A percentile compares a stretch with the other conserved stretches of the same genome.
phyloP scores from a whole-genome alignment of 2,329 filamentous ascomycete genomes.

The Penicillium sclerotigenum region DNA sequence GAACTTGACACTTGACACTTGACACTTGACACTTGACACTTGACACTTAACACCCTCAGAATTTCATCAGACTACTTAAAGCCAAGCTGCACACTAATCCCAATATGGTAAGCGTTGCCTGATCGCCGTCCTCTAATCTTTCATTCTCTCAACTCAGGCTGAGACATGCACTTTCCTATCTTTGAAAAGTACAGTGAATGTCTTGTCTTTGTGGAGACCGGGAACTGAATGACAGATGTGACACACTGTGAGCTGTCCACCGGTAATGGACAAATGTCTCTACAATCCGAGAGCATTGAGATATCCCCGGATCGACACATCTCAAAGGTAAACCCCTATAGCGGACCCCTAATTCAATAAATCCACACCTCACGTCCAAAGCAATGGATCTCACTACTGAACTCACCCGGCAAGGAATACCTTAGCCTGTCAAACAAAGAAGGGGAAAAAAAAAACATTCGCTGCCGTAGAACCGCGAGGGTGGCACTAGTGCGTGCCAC shows the following conservation, averaged over 20 bases:
- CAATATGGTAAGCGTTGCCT: slow-evolving; percentile 9
- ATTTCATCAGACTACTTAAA: not conserved
- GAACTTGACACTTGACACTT: not conserved
- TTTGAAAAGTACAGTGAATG: not conserved
- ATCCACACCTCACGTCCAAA: not conserved
- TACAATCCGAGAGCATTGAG: not conserved
- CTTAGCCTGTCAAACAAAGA: not conserved
- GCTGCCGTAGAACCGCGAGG: not conserved
- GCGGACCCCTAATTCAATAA: not conserved
- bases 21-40: no score
- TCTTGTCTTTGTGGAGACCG: slow-evolving; percentile 9
- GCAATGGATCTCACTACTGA: not conserved
- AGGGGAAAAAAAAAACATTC: not conserved
- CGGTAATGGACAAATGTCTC: not conserved
- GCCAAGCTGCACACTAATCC: slow-evolving; percentile 14
- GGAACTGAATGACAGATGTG: slow-evolving; percentile 5
- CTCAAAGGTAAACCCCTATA: slow-evolving; percentile 2
- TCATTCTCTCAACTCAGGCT: slow-evolving; percentile 2
- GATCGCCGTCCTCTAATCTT: slow-evolving; percentile 9
- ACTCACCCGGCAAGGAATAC: not conserved
- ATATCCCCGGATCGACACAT: slow-evolving; percentile 20
- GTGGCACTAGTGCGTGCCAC: slow-evolving; percentile 10
- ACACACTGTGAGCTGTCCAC: not conserved
- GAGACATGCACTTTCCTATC: slow-evolving; percentile 19
- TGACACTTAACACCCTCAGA: not conserved